Conservation (phyloP, 2,329 filamentous ascomycete genomes). For the Ophiostoma piceae region DNA sequence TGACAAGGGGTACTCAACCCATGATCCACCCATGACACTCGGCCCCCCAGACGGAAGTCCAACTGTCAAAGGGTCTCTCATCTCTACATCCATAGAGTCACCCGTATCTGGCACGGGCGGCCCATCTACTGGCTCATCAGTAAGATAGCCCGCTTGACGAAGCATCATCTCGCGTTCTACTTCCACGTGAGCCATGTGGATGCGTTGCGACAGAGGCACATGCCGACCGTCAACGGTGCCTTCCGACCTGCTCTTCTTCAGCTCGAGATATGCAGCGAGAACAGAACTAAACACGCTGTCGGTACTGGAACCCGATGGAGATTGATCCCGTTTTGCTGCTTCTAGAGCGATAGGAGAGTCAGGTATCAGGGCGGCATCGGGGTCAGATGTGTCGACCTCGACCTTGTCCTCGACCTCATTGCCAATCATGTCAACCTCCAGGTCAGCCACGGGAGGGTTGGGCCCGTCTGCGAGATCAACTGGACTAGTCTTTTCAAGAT, state of each 20-base stretch:
- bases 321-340: background rate
- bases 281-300: background rate
- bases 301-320: background rate
- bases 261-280: background rate
- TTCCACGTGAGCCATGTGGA: background rate
- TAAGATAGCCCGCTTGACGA: background rate
- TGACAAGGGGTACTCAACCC: background rate
- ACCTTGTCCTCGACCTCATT: background rate
- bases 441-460: background rate
- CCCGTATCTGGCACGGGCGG: background rate
- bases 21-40: slow-evolving; percentile 14
- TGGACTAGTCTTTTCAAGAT: background rate
- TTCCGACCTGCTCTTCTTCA: background rate
- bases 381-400: background rate
- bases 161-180: background rate
- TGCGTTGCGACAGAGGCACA: slow-evolving; percentile 2
- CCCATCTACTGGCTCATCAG: background rate
- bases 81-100: slow-evolving; percentile 6
- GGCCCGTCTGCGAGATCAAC: background rate
- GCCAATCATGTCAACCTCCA: slow-evolving; percentile 5
- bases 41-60: slow-evolving; percentile 13
- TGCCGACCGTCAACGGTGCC: background rate
- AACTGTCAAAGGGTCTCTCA: background rate
- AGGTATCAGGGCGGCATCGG: background rate
- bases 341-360: background rate